Conservation (phyloP, 805 yeast genomes). For the Starmera caribaea region DNA sequence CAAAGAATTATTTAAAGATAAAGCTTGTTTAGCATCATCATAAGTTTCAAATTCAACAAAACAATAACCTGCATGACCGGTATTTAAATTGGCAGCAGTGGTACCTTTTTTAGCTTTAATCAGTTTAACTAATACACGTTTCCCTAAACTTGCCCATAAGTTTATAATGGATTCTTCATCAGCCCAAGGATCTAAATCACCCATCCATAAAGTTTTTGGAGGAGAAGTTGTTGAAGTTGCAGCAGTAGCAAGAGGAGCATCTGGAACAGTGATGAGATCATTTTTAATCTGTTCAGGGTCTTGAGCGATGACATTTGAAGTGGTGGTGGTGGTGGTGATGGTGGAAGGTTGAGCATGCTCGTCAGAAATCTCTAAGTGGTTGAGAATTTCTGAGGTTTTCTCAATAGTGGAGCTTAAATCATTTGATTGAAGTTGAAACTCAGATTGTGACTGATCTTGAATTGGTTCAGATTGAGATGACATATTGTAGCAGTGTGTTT, state of each 20-base stretch:
- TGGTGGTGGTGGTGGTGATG: no score
- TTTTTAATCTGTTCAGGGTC: no score
- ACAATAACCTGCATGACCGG: conserved; percentile 57
- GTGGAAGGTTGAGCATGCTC: no score
- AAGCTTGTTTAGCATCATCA: conserved; percentile 61
- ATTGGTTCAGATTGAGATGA: no score
- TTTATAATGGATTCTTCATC: conserved; percentile 52
- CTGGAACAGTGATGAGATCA: conserved; percentile 26
- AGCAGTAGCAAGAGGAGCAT: conserved; percentile 43
- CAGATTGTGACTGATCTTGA: no score
- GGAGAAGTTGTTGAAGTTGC: conserved; percentile 35
- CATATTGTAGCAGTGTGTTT: no score
- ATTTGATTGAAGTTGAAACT: no score
- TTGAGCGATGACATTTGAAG: no score
- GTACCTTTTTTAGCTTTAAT: conserved; percentile 41
- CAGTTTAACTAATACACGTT: conserved; percentile 54
- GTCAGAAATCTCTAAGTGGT: no score
- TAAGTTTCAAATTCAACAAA: conserved; percentile 65
- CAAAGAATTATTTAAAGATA: conserved; percentile 53
- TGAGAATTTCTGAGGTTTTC: no score
- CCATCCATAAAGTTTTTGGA: conserved; percentile 83
- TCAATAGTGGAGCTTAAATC: no score
- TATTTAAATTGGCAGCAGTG: conserved; percentile 23
- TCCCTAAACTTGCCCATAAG: conserved; percentile 50
- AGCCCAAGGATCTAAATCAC: conserved; percentile 74